Percentiles rank a stretch among this genome's conserved stretches.
Conservation (phyloP, 1,139 yeast species). For the Zygosaccharomyces sapae region DNA sequence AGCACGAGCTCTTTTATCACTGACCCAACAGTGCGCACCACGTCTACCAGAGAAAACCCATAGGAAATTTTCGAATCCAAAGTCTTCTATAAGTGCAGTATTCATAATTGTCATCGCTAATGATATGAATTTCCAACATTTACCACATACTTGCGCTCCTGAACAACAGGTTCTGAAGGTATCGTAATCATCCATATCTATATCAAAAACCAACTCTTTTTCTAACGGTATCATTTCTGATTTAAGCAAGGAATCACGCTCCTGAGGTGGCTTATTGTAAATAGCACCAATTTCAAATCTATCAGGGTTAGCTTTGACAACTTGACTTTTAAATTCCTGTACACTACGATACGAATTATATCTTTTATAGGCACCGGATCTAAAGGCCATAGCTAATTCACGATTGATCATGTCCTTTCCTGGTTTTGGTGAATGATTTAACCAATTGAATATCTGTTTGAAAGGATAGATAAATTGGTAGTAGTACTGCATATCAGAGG, state of each 20-base stretch:
- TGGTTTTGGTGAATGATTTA: slow-evolving; percentile 76
- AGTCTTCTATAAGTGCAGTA: slow-evolving; percentile 70
- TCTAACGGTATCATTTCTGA: slow-evolving; percentile 72
- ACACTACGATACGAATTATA: slow-evolving; percentile 68
- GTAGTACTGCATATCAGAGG: slow-evolving; percentile 68
- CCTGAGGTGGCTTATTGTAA: slow-evolving; percentile 79
- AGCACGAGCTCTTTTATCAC: slow-evolving; percentile 75
- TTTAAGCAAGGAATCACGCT: slow-evolving; percentile 75
- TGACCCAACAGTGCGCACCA: slow-evolving; percentile 99
- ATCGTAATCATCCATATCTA: slow-evolving; percentile 96
- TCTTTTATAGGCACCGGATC: slow-evolving; percentile 83
- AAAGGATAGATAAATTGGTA: slow-evolving; percentile 72
- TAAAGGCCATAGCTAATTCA: slow-evolving; percentile 87
- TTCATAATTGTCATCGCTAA: slow-evolving; percentile 78
- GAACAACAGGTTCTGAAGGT: slow-evolving; percentile 89
- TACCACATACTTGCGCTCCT: slow-evolving; percentile 79
- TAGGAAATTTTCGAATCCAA: slow-evolving; percentile 78
- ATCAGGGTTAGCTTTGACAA: slow-evolving; percentile 70
- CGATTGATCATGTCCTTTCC: slow-evolving; percentile 73
- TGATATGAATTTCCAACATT: slow-evolving; percentile 91
- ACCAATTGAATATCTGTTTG: slow-evolving; percentile 76
- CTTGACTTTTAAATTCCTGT: slow-evolving; percentile 74
- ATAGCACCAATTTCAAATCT: slow-evolving; percentile 96
- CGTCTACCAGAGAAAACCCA: slow-evolving; percentile 99
- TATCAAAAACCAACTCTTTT: slow-evolving; percentile 92